phyloP scores from a whole-genome alignment of 345 rosid genomes.

The Pseudoturritis turrita region DNA sequence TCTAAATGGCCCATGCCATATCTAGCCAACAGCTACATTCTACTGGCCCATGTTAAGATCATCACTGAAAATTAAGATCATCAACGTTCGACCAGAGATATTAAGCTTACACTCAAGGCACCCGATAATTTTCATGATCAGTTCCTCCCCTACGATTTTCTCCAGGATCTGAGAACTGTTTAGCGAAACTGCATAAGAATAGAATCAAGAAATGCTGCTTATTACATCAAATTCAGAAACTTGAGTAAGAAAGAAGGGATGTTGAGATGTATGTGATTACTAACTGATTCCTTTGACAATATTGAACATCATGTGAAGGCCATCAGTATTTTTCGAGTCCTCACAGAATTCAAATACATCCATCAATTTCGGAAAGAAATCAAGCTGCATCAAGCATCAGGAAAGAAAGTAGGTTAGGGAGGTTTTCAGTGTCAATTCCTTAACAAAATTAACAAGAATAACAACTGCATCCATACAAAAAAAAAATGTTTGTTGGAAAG shows the following conservation, averaged over 20 bases:
- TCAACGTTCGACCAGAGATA: neutral
- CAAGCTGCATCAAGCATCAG: constrained; percentile 50
- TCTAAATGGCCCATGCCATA: neutral
- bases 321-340: constrained; percentile 52
- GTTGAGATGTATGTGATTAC: constrained; percentile 29
- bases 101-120: constrained; percentile 82
- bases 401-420: constrained; percentile 22
- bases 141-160: constrained; percentile 74
- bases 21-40: neutral
- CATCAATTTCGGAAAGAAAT: constrained; percentile 73
- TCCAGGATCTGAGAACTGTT: constrained; percentile 76
- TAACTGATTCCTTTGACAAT: constrained; percentile 81
- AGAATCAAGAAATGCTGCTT: constrained; percentile 12
- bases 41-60: too few species aligned
- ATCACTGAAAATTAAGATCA: constrained; percentile 6
- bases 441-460: neutral
- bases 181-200: constrained; percentile 63
- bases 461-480: neutral
- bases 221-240: constrained; percentile 7
- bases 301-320: constrained; percentile 78
- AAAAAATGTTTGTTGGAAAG: neutral
- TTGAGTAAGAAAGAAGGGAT: constrained; percentile 4
- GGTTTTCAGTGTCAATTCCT: constrained; percentile 1
- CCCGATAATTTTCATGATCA: constrained; percentile 83
- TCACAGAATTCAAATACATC: constrained; percentile 67